These are phyloP conservation scores for Sporothrix luriei DNA, from an alignment of 2,329 filamentous ascomycete genomes.

Conservation along the genomic window DNA sequence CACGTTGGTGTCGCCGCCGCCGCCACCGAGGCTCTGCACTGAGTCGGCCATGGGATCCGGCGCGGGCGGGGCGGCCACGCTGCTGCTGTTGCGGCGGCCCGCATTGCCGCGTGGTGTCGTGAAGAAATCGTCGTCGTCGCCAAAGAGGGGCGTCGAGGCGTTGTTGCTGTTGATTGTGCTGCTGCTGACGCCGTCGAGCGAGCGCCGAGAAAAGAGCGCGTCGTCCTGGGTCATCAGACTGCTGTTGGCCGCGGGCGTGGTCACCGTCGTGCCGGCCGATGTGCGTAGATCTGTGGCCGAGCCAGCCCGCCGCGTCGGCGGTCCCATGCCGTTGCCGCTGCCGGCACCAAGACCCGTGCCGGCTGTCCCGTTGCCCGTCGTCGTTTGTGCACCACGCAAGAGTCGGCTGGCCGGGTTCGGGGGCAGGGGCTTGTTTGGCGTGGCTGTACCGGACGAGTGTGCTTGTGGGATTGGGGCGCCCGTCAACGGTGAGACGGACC, in stretches of 20 bases:
- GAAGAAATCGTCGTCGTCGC: slow-evolving; percentile 74
- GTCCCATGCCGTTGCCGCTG: background rate
- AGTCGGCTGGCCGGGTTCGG: slow-evolving; percentile 17
- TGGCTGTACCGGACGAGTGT: background rate
- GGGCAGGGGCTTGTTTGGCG: slow-evolving; percentile 7
- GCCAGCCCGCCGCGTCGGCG: slow-evolving; percentile 47
- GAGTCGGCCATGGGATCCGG: slow-evolving; percentile 71
- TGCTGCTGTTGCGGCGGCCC: background rate
- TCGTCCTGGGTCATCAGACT: slow-evolving; percentile 14
- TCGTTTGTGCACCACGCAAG: slow-evolving; percentile 11
- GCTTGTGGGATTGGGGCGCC: background rate
- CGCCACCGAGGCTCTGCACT: slow-evolving; percentile 70
- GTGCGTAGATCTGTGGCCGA: slow-evolving; percentile 55
- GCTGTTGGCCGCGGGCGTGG: background rate
- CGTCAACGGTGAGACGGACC: background rate
- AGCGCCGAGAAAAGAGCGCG: slow-evolving; percentile 54
- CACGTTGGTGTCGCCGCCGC: slow-evolving; percentile 42
- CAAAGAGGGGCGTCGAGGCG: slow-evolving; percentile 63
- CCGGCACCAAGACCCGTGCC: background rate
- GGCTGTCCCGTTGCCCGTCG: background rate
- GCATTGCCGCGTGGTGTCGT: background rate
- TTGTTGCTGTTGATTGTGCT: slow-evolving; percentile 42
- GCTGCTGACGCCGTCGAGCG: slow-evolving; percentile 60
- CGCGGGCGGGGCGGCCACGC: background rate
- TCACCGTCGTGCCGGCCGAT: slow-evolving; percentile 37